phyloP scores from a whole-genome alignment of 495 filamentous ascomycete species.

The Trichoderma erinaceum region DNA sequence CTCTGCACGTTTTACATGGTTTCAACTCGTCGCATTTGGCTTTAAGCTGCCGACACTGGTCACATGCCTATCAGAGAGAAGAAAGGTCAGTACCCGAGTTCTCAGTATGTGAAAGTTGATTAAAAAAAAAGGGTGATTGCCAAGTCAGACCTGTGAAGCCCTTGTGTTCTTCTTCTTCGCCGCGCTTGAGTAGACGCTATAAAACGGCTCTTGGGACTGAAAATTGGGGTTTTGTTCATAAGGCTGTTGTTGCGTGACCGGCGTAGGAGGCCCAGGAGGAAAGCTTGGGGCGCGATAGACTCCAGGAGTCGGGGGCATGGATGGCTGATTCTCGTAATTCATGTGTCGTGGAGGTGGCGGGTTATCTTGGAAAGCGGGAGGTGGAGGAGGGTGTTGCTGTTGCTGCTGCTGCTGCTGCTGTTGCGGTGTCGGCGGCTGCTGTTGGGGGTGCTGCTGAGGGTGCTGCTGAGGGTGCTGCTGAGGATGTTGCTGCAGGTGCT shows the following conservation, averaged over 20 bases:
- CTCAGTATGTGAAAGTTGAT: not conserved
- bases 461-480: slow-evolving; percentile 24
- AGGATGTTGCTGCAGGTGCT: slow-evolving; percentile 25
- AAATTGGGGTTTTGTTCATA: slow-evolving; percentile 39
- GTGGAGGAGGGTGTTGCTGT: slow-evolving; percentile 26
- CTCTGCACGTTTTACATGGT: slow-evolving; percentile 51
- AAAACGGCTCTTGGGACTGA: slow-evolving; percentile 26
- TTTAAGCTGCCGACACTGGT: slow-evolving; percentile 61
- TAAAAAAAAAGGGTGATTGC: not conserved
- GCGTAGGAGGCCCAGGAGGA: slow-evolving; percentile 39
- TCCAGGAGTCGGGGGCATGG: slow-evolving; percentile 34
- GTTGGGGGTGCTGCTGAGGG: slow-evolving; percentile 19
- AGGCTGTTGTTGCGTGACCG: slow-evolving; percentile 28
- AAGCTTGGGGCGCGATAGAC: slow-evolving; percentile 39
- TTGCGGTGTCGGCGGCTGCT: slow-evolving; percentile 13
- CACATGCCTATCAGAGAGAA: slow-evolving; percentile 48
- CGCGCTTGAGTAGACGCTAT: slow-evolving; percentile 32
- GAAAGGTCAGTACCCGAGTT: not conserved
- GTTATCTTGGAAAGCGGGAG: slow-evolving; percentile 34
- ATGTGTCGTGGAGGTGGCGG: slow-evolving; percentile 38
- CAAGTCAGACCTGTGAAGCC: slow-evolving; percentile 42
- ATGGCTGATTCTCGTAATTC: slow-evolving; percentile 38
- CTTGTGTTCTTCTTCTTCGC: slow-evolving; percentile 46
- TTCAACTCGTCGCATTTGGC: slow-evolving; percentile 65
- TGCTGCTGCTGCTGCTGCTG: slow-evolving; percentile 27